These are phyloP conservation scores for Myxozyma geophila DNA, from an alignment of 805 yeast genomes.

Conservation along the genomic window DNA sequence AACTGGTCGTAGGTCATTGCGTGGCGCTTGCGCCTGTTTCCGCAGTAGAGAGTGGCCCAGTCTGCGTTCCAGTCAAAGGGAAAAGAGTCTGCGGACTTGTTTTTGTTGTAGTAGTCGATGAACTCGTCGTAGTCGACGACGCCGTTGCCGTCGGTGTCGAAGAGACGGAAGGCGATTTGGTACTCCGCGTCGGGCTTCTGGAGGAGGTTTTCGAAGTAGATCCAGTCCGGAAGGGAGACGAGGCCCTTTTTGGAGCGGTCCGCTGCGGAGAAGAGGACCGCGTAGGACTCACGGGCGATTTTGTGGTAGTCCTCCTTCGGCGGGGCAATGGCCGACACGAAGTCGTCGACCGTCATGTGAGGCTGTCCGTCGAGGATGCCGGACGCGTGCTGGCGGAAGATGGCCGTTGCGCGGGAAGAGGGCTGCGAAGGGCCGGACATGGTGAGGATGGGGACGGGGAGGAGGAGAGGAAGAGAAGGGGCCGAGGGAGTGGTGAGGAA, in stretches of 20 bases:
- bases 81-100: slow-evolving; percentile 45
- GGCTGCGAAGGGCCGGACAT: slow-evolving; percentile 6
- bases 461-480: slow-evolving; percentile 5
- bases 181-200: slow-evolving; percentile 61
- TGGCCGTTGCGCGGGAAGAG: slow-evolving; percentile 14
- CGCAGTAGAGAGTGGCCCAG: slow-evolving; percentile 51
- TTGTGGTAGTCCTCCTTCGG: slow-evolving; percentile 54
- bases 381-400: slow-evolving; percentile 26
- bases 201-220: slow-evolving; percentile 63
- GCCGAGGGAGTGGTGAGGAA: neutral
- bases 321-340: slow-evolving; percentile 52
- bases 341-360: slow-evolving; percentile 49
- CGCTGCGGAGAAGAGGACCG: slow-evolving; percentile 77
- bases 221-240: slow-evolving; percentile 72
- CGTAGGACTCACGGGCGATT: slow-evolving; percentile 63
- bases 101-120: slow-evolving; percentile 46
- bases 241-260: slow-evolving; percentile 75
- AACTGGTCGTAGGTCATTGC: slow-evolving; percentile 49
- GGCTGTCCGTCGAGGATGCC: slow-evolving; percentile 39
- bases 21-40: slow-evolving; percentile 47
- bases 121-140: slow-evolving; percentile 49
- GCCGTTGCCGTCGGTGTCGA: slow-evolving; percentile 49
- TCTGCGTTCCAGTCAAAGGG: slow-evolving; percentile 52
- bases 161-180: slow-evolving; percentile 54
- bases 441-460: neutral